These are phyloP conservation scores for Aphanomyces invadans DNA, from an alignment of 352 stramenopile species.

Conservation along the genomic window DNA sequence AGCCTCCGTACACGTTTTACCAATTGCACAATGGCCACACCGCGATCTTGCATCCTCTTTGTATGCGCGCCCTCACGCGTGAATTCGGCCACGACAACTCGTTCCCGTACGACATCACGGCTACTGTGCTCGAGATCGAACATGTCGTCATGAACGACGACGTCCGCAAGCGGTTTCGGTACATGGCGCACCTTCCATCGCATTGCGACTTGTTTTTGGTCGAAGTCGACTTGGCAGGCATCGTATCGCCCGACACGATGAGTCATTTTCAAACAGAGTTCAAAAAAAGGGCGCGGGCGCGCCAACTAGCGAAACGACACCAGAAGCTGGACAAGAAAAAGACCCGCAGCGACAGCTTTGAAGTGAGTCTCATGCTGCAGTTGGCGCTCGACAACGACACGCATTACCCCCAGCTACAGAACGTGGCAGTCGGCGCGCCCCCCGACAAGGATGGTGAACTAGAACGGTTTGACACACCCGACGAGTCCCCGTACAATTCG, in stretches of 20 bases:
- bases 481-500: conserved; percentile 25
- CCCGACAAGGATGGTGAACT: background rate
- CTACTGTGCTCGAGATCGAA: conserved; percentile 74
- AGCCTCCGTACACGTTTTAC: conserved; percentile 75
- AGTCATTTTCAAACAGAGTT: conserved; percentile 53
- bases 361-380: conserved; percentile 30
- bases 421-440: background rate
- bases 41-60: conserved; percentile 83
- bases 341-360: conserved; percentile 34
- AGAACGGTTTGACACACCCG: no score
- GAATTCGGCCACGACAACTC: conserved; percentile 33
- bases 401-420: conserved; percentile 15
- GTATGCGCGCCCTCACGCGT: conserved; percentile 83
- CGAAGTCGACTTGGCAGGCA: conserved; percentile 67
- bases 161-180: conserved; percentile 74
- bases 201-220: conserved; percentile 86
- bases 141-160: conserved; percentile 84
- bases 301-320: conserved; percentile 46
- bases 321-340: conserved; percentile 32
- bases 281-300: conserved; percentile 66
- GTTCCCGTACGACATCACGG: conserved; percentile 30
- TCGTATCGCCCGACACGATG: conserved; percentile 61
- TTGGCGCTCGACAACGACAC: conserved; percentile 18
- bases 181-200: conserved; percentile 74
- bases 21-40: conserved; percentile 80